Evolutionary conservation across 2,329 filamentous ascomycete genomes (phyloP), one percentile per base, ranked within the genome.

Genomic region (Clarireedia paspali): DNA sequence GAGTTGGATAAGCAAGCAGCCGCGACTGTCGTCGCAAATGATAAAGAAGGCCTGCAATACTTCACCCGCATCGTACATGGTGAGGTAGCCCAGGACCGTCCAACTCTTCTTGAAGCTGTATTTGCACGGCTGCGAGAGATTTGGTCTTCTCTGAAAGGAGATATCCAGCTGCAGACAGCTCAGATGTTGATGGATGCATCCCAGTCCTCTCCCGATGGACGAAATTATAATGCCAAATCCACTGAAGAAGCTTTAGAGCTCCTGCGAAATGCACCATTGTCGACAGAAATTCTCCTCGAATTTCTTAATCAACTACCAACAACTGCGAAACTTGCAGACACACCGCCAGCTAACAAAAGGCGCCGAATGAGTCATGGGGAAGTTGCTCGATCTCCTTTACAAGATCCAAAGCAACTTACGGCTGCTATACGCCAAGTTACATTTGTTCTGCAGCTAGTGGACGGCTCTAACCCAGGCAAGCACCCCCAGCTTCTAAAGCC

Each of bases 391-490:
- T 81, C 80, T 47, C 75, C 83, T 53, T 78, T 80, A 38, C 82
- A 84, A 60, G 80, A 84, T 55, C 82, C 83, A 36, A 77, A 80
- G 6, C 84, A 89, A 66, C 72, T 91, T 30, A 82, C 81, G 61
- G 77, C 79, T 48, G 80, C 85, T 6, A 78, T 96, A 60, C 83
- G 83, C 63, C 87, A 87, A 64, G 81, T 92, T 54, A 96, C 91
- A 0, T 84, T 96, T 66, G 88, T 96, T 10, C 76, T 97, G 39
- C 91, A 97, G 69, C 74, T 97, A 26, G 82, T 97, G 15, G 91
- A 97, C 67, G 83, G 82, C 49, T 92, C 91, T 2, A 80, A 83
- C 47, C 87, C 89, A 0, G 84, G 84, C 55, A 79, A 82, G 30
- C 88, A 95, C 68, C 83, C 88, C 0, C 82, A 89, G 65, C 76